phyloP scores from a whole-genome alignment of 2,329 filamentous ascomycete genomes.

The Chrysosphaeria jannelii region DNA sequence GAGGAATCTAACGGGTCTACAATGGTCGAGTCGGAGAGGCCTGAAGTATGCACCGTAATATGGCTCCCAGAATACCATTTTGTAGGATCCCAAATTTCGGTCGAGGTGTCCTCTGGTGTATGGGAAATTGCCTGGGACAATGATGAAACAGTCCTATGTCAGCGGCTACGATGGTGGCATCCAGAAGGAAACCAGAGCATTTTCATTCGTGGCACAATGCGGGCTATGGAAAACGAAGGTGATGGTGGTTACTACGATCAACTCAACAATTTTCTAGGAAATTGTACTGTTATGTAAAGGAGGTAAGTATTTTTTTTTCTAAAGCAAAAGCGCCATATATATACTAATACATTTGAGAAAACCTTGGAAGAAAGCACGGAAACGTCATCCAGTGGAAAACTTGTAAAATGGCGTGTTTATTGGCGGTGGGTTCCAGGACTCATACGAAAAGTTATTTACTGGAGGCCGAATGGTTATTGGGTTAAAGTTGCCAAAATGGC shows the following conservation, averaged over 20 bases:
- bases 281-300: slow-evolving; percentile 21
- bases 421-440: too few relatives aligned
- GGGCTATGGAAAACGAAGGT: slow-evolving; percentile 30
- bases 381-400: too few relatives aligned
- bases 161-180: slow-evolving; percentile 82
- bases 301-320: neutral
- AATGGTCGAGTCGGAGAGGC: slow-evolving; percentile 1
- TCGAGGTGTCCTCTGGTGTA: slow-evolving; percentile 59
- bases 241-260: slow-evolving; percentile 46
- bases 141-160: slow-evolving; percentile 34
- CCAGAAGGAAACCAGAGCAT: slow-evolving; percentile 56
- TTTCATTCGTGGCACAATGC: slow-evolving; percentile 41
- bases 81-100: slow-evolving; percentile 36
- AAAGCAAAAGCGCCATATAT: too few relatives aligned
- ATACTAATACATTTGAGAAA: too few relatives aligned
- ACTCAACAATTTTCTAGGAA: slow-evolving; percentile 18
- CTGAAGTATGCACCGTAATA: slow-evolving; percentile 34
- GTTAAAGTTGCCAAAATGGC: too few relatives aligned
- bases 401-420: too few relatives aligned
- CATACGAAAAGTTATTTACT: too few relatives aligned
- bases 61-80: slow-evolving; percentile 86
- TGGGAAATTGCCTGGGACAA: slow-evolving; percentile 62
- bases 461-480: too few relatives aligned
- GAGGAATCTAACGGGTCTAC: neutral
- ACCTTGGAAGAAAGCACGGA: too few relatives aligned